phyloP scores from a whole-genome alignment of 495 filamentous ascomycete species.

The Talaromyces stipitatus region DNA sequence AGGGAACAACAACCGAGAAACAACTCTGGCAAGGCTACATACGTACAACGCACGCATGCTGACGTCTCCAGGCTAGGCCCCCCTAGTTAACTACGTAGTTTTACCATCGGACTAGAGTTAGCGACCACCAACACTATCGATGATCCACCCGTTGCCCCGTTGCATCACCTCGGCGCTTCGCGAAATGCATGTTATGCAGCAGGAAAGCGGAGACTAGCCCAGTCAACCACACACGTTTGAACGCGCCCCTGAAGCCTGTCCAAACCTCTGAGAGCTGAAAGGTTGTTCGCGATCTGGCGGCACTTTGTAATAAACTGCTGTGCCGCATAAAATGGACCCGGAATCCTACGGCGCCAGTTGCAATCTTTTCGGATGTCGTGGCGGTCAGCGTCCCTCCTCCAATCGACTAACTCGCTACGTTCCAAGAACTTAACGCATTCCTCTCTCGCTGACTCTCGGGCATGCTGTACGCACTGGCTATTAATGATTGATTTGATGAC shows the following conservation, averaged over 20 bases:
- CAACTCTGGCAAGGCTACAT: neutral
- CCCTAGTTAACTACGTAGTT: neutral
- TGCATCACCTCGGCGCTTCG: neutral
- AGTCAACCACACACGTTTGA: neutral
- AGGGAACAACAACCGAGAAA: neutral
- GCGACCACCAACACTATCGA: neutral
- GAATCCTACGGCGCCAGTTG: neutral
- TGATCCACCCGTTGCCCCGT: conserved; percentile 1
- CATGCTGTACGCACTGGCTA: neutral
- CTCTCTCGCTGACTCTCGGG: neutral
- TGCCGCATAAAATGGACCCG: neutral
- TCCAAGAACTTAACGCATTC: neutral
- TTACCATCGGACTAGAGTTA: no score
- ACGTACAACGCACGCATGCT: neutral
- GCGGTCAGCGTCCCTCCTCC: neutral
- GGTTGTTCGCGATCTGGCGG: neutral
- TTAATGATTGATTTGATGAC: neutral
- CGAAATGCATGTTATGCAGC: conserved; percentile 3
- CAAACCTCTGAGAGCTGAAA: neutral
- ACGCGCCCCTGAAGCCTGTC: neutral
- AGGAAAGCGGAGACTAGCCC: neutral
- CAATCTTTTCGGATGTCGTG: neutral
- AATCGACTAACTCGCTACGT: neutral
- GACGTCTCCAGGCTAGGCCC: neutral
- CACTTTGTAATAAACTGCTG: neutral